Conservation (phyloP, 2,329 filamentous ascomycete genomes). For the Purpureocillium takamizusanense region DNA sequence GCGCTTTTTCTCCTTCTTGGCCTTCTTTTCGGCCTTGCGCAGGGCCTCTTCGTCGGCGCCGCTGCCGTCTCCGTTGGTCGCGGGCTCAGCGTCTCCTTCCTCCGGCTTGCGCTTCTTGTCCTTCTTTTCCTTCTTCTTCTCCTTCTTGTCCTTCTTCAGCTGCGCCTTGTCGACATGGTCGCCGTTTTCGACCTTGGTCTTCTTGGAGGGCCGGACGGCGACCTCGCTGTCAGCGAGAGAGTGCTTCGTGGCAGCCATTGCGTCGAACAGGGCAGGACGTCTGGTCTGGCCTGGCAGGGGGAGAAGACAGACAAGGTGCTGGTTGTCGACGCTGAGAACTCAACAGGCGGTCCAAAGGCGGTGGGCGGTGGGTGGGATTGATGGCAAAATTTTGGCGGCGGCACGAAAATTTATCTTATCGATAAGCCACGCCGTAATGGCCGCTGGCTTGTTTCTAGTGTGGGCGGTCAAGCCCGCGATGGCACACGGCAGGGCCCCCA, state of each 20-base stretch:
- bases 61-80: conserved; percentile 9
- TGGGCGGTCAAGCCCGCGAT: too few species aligned
- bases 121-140: conserved; percentile 32
- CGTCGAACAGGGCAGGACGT: too few species aligned
- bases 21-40: conserved; percentile 10
- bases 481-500: too few species aligned
- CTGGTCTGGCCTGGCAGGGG: too few species aligned
- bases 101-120: conserved; percentile 21
- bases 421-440: too few species aligned
- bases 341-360: too few species aligned
- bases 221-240: conserved; percentile 25
- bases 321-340: too few species aligned
- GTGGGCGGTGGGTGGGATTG: too few species aligned
- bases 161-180: conserved; percentile 19
- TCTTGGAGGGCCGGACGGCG: conserved; percentile 25
- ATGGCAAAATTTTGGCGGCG: too few species aligned
- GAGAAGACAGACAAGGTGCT: too few species aligned
- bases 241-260: conserved; percentile 33
- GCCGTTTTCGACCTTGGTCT: conserved; percentile 25
- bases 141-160: conserved; percentile 32
- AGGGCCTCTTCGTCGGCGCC: conserved; percentile 11
- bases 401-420: too few species aligned
- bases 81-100: conserved; percentile 11
- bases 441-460: too few species aligned
- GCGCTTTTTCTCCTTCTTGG: conserved; percentile 20